Base-by-base conservation (phyloP, 305 asterid genomes). In the Lippia alba region DNA sequence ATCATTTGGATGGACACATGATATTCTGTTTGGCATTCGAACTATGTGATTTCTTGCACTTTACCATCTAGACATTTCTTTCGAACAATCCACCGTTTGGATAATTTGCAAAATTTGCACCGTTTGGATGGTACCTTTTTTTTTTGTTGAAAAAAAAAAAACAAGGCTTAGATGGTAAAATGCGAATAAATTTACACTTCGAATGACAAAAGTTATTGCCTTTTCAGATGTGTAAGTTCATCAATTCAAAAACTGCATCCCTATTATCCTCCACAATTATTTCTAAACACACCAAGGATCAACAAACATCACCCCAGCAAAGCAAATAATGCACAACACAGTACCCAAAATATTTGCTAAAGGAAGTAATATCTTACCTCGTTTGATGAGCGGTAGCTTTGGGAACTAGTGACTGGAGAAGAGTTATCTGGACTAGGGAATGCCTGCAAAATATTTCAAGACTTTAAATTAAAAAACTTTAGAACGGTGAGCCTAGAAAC, bases 361-460 rank as follows among this genome's bases (percentile, higher is more conserved):
- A 7, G 70, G 53, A 48, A 67, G 66, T 70, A 78, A 68, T 36
- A 59, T 71, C 92, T 89, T 78, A 93, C 97, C 49, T 91, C 96
- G 81, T 80, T 84, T 44, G 82, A 74, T 58, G 87, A 81, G 76
- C 78, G 81, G 71, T 85, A 85, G 62, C 79, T 85, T 77, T 86
- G 91, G 63, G 89, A 76, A 68, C 87, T 70, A 66, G 83, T 71
- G 81, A 87, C 60, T 20, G 89, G 79, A 67, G 96, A 84, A 50
- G 92, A 80, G 46, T 74, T 80, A 76, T 87, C 97, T 17, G 92
- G 80, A 77, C 89, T 75, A 20, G 92, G 70, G 68, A 85, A 83
- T 56, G 89, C 72, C 98, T 91, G 90, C 59, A 72, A 79, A 44
- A 41, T 80, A 18, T 60, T 30, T 30, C 41, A 15, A 53, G 65